Evolutionary conservation across 108 stramenopile genomes (phyloP), one percentile per base, ranked within the genome.

Genomic region (Chaetoceros muelleri): DNA sequence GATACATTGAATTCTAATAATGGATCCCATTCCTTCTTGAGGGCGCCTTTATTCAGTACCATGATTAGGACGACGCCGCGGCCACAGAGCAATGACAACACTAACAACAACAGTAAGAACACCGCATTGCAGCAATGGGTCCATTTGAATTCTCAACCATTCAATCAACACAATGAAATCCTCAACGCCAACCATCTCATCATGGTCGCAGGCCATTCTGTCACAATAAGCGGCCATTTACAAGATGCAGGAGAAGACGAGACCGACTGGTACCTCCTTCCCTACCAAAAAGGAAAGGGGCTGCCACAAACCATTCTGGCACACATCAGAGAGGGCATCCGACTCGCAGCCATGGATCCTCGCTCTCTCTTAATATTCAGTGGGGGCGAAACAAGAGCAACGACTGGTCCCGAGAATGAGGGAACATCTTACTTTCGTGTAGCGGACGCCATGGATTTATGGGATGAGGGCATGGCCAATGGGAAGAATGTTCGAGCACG

Each of bases 371-470:
- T 99, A 22, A 65, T 99, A 0, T 96, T 99, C 71, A 74, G 73
- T 58, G 98, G 98, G 18, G 98, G 98, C 0, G 82, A 96, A 63
- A 99, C 98, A 24, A 45, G 98, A 58, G 73, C 74, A 5, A 60
- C 66, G 27, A 92, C 86, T 23, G 98, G 96, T 13, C 92, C 92
- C 0, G 59, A 78, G 13, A 79, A 80, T n/a, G 92, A 93, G 72
- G 92, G 85, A 40, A 69, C 73, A 25, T 77, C 75, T 24, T 93
- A 93, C 65, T 93, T 78, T 69, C 76, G 78, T 8, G 85, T 86
- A 0, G 85, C 87, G 1, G 92, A 93, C 63, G 84, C 87, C 2
- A 68, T 82, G 61, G 60, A 79, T 22, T 63, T 93, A 30, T 93
- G 92, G 92, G 71, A 70, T 30, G 59, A 52, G 23, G 19, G 44